A percentile compares a stretch with the other conserved stretches of the same genome.
phyloP scores from a whole-genome alignment of 2,329 filamentous ascomycete genomes.

The Alternaria atra region DNA sequence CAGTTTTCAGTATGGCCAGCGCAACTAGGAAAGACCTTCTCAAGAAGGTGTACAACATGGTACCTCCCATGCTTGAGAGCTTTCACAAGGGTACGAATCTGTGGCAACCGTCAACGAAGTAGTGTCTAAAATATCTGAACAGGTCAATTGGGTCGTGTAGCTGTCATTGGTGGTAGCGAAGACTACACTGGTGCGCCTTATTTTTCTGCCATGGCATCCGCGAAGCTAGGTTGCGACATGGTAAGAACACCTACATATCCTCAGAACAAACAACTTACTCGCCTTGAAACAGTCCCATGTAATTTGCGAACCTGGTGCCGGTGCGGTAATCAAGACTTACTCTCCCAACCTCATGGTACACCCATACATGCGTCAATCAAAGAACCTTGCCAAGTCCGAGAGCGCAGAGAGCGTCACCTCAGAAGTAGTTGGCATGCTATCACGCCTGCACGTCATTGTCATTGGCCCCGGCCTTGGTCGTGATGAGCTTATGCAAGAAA shows the following conservation, averaged over 20 bases:
- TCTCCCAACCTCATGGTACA: conserved; percentile 99
- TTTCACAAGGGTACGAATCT: conserved; percentile 86
- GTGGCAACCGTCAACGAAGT: neutral
- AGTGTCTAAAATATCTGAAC: conserved; percentile 24
- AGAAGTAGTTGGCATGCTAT: conserved; percentile 79
- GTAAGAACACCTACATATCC: conserved; percentile 56
- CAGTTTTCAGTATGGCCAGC: conserved; percentile 54
- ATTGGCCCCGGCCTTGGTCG: conserved; percentile 92
- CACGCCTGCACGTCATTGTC: conserved; percentile 89
- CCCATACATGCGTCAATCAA: conserved; percentile 86
- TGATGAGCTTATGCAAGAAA: conserved; percentile 88
- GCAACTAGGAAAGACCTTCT: conserved; percentile 78
- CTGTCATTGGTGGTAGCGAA: conserved; percentile 91
- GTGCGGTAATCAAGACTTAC: conserved; percentile 90
- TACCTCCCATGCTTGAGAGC: conserved; percentile 92
- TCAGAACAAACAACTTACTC: conserved; percentile 19
- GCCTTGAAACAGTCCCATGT: conserved; percentile 75
- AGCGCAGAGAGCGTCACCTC: conserved; percentile 70
- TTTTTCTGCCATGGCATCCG: conserved; percentile 97
- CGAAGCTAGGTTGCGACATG: conserved; percentile 89
- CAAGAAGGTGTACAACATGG: conserved; percentile 82
- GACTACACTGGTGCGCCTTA: conserved; percentile 98
- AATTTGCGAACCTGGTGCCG: conserved; percentile 91
- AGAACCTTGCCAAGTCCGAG: conserved; percentile 64
- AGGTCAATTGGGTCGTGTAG: conserved; percentile 93